Evolutionary conservation across 139 green algal genomes (phyloP), one percentile per base, ranked within the genome.

Genomic region (Coelastrella sp.): DNA sequence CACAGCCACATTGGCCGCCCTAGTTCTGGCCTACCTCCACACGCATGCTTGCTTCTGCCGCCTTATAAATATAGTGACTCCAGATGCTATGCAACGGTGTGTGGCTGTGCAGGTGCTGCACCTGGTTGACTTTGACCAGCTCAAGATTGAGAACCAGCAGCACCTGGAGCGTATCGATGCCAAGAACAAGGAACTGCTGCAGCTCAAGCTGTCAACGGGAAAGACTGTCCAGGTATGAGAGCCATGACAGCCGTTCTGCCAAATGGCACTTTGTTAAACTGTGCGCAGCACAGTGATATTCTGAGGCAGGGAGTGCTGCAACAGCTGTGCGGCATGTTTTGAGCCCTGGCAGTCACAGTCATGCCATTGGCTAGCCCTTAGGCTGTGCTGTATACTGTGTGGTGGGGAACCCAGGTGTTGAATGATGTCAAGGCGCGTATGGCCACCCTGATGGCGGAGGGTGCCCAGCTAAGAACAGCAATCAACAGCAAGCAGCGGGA

Each of bases 81-180:
- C 32, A 47, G 32, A 47, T 47, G 32, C 32, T 47, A 47, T 47
- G 32, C 32, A 47, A 47, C 32, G 32, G 32, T 47, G 5, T n/a
- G 16, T 8, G 8, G 68, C n/a, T 80, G 59, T 32, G 17, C 73
- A 83, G 79, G 94, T 97, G 57, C 92, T 98, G 75, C 93, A 96
- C 80, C 89, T 94, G 20, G 95, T 98, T 0, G 97, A 99, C 93
- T 98, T 99, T 92, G 97, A 99, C 87, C 96, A 98, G 92, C 94
- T 98, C 6, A 98, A 98, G 91, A 99, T 99, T 76, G 96, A 99
- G 88, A 97, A 98, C 92, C 95, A 98, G 92, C 96, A 98, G 92
- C 97, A 97, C 90, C 91, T 98, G 92, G 95, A 97, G 93, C 94
- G 93, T 22, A 97, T 98, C 56, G 95, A 98, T 91, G 95, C 96